Evolutionary conservation across 1,284 basidiomycete genomes (phyloP).

Genomic region (Limonomyces culmigenus): DNA sequence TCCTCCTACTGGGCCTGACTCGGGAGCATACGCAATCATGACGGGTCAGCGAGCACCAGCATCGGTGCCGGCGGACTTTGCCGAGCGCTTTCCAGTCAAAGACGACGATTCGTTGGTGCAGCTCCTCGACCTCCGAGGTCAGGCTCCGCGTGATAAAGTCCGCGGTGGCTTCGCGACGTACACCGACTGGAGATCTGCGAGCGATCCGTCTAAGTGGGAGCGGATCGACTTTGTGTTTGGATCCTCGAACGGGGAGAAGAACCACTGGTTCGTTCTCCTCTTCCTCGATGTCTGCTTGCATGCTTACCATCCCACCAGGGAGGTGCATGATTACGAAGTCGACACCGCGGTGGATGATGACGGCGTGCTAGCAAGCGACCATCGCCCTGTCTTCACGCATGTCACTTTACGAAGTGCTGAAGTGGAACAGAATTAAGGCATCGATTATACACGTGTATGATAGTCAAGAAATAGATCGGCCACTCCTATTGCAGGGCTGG

Average conservation of each 20-base stretch:
- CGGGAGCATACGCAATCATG: slow-evolving; percentile 32
- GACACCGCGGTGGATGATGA: slow-evolving; percentile 29
- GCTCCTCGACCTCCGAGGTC: slow-evolving; percentile 26
- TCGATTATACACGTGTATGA: no score
- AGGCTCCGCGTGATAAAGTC: slow-evolving; percentile 23
- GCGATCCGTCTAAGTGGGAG: slow-evolving; percentile 19
- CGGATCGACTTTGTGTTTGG: slow-evolving; percentile 40
- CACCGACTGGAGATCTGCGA: slow-evolving; percentile 28
- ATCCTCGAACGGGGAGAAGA: slow-evolving; percentile 30
- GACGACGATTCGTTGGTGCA: slow-evolving; percentile 20
- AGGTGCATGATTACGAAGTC: slow-evolving; percentile 20
- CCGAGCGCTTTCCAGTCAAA: slow-evolving; percentile 20
- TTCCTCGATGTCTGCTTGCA: neutral
- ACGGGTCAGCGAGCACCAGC: slow-evolving; percentile 24
- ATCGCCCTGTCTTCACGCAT: slow-evolving; percentile 34
- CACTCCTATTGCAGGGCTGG: no score
- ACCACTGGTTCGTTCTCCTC: no score
- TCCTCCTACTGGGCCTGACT: slow-evolving; percentile 22
- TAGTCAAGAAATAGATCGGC: no score
- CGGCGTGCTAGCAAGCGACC: slow-evolving; percentile 36
- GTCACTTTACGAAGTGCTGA: no score
- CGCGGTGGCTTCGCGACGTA: slow-evolving; percentile 37
- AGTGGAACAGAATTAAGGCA: no score
- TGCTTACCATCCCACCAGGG: slow-evolving; percentile 14
- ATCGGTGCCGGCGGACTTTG: slow-evolving; percentile 25